These are phyloP conservation scores for Paraphoma chrysanthemicola DNA, from an alignment of 2,329 filamentous ascomycete species.

Conservation along the genomic window DNA sequence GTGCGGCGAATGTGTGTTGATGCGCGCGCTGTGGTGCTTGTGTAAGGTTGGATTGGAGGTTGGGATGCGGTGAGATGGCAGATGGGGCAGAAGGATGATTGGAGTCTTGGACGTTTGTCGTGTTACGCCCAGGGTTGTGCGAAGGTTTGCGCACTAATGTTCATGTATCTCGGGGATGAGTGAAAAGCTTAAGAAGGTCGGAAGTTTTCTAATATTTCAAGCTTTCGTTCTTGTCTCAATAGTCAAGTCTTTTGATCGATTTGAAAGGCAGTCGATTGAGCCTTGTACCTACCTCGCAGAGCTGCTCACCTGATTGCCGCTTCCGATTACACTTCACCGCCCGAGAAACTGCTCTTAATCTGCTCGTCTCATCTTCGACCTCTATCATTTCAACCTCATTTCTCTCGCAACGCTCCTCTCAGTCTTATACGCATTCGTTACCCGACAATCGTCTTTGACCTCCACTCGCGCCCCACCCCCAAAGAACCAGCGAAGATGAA, in stretches of 20 bases:
- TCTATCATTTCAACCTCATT: background rate
- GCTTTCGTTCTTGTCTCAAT: background rate
- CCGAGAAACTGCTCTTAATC: slow-evolving; percentile 15
- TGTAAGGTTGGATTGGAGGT: background rate
- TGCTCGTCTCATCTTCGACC: slow-evolving; percentile 9
- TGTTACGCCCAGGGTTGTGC: slow-evolving; percentile 1
- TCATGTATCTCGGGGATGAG: background rate
- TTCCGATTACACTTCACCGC: background rate
- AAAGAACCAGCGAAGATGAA: slow-evolving; percentile 11
- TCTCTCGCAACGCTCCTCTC: background rate
- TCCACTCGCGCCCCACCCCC: background rate
- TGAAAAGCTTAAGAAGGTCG: background rate
- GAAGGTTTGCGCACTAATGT: slow-evolving; percentile 12
- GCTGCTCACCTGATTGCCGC: background rate
- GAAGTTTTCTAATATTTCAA: background rate
- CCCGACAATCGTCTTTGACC: background rate
- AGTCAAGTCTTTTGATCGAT: background rate
- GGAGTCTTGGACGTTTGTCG: slow-evolving; percentile 3
- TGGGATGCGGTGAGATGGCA: slow-evolving; percentile 1
- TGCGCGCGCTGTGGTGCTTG: background rate
- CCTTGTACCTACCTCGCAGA: background rate
- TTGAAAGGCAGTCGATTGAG: background rate
- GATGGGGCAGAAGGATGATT: slow-evolving; percentile 3
- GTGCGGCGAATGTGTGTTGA: background rate
- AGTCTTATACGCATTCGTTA: background rate